Base-by-base conservation (phyloP, 768 basidiomycete species). In the Basidioascus undulatus region DNA sequence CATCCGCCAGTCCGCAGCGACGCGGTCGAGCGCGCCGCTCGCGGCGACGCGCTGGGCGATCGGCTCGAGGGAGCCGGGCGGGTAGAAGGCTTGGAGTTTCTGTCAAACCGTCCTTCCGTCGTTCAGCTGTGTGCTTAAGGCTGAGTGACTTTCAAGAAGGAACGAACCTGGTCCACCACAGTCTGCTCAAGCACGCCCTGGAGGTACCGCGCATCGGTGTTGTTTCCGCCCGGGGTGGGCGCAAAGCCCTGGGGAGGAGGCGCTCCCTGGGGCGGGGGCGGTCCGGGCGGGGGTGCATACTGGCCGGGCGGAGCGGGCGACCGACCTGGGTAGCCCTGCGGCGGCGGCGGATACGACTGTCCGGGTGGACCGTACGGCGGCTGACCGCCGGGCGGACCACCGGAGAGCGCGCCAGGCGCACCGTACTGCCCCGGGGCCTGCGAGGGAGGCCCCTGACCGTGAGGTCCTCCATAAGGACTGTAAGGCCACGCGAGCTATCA, bases 51-150 rank as follows among this genome's bases (percentile, higher is more conserved):
- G 49, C 35, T 55, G 49, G 0, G 62, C 61, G 47, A 64, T 57
- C 13, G 46, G 49, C 25, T 58, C 55, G 34, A 64, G 54, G 1
- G 47, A 49, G 1, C 60, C 59, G 2, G 56, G 59, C n/a, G 61
- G 61, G 51, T 57, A 64, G 52, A 64, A 64, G 5, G 58, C 53
- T 28, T 49, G 46, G 37, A 63, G 45, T 21, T 57, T 56, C 58
- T 62, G 59, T 51, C n/a, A n/a, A n/a, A n/a, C n/a, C n/a, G n/a
- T n/a, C n/a, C n/a, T n/a, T n/a, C n/a, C n/a, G n/a, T n/a, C n/a
- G n/a, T n/a, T n/a, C n/a, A n/a, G n/a, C n/a, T n/a, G n/a, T n/a
- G n/a, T n/a, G n/a, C n/a, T n/a, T n/a, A n/a, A n/a, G n/a, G n/a
- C n/a, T n/a, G n/a, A n/a, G n/a, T n/a, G n/a, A n/a, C n/a, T n/a